These are phyloP conservation scores for Lichtheimia hyalospora DNA, from an alignment of 371 early-diverging fungal species.

Conservation along the genomic window DNA sequence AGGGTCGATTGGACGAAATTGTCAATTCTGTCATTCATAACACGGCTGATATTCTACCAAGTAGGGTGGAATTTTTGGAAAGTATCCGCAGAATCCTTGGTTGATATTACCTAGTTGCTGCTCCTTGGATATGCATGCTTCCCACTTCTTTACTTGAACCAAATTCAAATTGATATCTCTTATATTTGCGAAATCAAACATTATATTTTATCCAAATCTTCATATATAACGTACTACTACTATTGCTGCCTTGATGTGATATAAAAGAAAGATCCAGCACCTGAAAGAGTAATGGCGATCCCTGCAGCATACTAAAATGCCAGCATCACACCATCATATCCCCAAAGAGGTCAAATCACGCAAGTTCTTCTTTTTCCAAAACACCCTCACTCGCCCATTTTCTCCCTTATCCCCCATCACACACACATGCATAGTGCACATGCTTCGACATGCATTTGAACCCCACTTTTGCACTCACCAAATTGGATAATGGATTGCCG, in stretches of 20 bases:
- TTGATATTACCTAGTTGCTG: no score
- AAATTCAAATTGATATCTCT: no score
- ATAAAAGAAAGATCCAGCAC: background rate
- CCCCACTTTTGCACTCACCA: background rate
- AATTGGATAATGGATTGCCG: conserved; percentile 5
- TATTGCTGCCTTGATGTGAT: background rate
- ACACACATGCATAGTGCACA: background rate
- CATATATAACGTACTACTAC: no score
- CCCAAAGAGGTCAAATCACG: no score
- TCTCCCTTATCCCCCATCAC: background rate
- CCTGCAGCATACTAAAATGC: background rate
- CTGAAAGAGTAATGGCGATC: background rate
- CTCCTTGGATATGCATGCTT: no score
- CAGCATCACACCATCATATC: background rate
- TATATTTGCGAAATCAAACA: background rate
- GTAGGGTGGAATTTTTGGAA: no score
- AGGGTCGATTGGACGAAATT: no score
- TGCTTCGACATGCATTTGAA: no score
- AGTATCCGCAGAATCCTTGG: no score
- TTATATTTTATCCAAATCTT: background rate
- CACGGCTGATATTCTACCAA: no score
- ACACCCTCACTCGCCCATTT: background rate
- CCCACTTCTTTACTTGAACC: no score
- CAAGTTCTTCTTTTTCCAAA: background rate
- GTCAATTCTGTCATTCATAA: no score